Evolutionary conservation across 805 yeast species (phyloP).

Genomic region (Candida ipomoeae): DNA sequence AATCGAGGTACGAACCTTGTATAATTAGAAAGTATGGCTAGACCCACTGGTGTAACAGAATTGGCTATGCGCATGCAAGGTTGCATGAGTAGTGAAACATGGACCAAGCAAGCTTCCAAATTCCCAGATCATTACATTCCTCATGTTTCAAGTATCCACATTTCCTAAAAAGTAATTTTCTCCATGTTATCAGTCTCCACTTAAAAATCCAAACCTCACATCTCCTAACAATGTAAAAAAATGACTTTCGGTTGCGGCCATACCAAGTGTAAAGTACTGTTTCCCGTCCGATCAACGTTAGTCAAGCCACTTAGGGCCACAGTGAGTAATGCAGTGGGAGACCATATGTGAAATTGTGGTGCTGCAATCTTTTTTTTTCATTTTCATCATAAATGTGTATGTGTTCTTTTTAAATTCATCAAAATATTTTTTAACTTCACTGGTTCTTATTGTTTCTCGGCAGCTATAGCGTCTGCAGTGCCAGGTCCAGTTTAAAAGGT

Average conservation of each 20-base stretch:
- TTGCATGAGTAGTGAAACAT: background rate
- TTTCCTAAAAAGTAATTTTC: too few species aligned
- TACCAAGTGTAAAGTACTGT: background rate
- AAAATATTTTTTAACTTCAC: too few species aligned
- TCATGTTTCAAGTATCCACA: too few species aligned
- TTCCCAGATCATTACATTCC: too few species aligned
- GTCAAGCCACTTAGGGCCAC: constrained; percentile 1
- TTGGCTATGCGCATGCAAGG: background rate
- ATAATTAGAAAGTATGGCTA: background rate
- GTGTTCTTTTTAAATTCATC: too few species aligned
- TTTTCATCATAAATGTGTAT: too few species aligned
- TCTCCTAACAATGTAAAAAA: background rate
- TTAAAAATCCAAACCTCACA: too few species aligned
- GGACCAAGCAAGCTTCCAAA: too few species aligned
- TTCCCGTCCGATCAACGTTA: background rate
- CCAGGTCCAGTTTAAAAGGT: too few species aligned
- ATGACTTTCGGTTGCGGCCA: background rate
- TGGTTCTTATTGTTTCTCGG: too few species aligned
- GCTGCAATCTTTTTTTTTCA: constrained; percentile 6
- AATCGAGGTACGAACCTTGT: background rate
- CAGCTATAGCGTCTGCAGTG: too few species aligned
- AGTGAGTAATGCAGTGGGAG: constrained; percentile 9
- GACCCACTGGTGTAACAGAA: background rate
- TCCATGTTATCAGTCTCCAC: background rate
- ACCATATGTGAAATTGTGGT: constrained; percentile 11